These are phyloP conservation scores for Kurtzmaniella fragi DNA, from an alignment of 805 yeast genomes.

Conservation along the genomic window DNA sequence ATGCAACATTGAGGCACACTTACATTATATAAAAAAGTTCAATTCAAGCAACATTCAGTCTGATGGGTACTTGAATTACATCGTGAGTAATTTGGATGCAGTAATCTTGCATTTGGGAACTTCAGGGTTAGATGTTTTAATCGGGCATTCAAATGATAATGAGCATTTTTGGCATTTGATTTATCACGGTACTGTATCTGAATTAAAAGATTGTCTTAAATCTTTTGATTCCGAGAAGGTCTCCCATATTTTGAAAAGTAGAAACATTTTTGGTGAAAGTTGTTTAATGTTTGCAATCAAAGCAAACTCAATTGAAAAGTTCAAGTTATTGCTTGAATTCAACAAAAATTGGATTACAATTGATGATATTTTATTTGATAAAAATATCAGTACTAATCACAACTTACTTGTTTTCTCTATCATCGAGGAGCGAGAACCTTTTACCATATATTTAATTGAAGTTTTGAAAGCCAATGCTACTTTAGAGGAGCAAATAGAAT, in stretches of 20 bases:
- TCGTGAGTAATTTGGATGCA: constrained; percentile 79
- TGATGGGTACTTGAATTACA: constrained; percentile 70
- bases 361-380: constrained; percentile 66
- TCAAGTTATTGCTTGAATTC: constrained; percentile 41
- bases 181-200: constrained; percentile 19
- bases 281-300: constrained; percentile 58
- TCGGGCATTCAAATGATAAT: constrained; percentile 43
- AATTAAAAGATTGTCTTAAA: constrained; percentile 12
- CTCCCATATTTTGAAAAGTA: constrained; percentile 18
- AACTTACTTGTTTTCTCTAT: constrained; percentile 61
- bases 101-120: constrained; percentile 57
- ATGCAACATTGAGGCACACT: constrained; percentile 53
- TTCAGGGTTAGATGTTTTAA: constrained; percentile 17
- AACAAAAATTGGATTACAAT: constrained; percentile 48
- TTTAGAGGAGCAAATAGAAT: constrained; percentile 40
- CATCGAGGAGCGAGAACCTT: constrained; percentile 44
- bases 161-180: constrained; percentile 50
- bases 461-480: constrained; percentile 41
- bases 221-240: constrained; percentile 3
- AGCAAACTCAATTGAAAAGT: constrained; percentile 38
- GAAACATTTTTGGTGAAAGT: constrained; percentile 59
- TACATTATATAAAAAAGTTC: constrained; percentile 62
- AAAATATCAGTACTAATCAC: constrained; percentile 43
- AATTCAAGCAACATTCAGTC: constrained; percentile 27
- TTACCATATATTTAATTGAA: constrained; percentile 39